Evolutionary conservation across 2,329 filamentous ascomycete species (phyloP).

Genomic region (Cyclaneusma minus): DNA sequence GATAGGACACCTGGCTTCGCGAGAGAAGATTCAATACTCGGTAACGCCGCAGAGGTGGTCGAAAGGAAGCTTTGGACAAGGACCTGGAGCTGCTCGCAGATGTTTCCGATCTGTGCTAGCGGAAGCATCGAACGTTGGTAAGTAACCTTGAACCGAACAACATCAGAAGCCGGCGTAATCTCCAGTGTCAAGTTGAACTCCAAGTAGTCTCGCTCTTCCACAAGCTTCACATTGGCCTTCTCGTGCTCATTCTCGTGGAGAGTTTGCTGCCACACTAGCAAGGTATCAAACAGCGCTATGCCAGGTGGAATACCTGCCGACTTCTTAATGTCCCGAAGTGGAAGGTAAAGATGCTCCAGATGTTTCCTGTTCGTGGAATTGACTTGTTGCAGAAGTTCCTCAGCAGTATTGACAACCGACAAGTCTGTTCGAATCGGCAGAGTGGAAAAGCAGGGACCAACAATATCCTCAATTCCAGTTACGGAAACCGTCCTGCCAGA

Average conservation of each 20-base stretch:
- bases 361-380: conserved; percentile 51
- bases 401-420: conserved; percentile 29
- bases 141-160: conserved; percentile 34
- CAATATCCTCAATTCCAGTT: conserved; percentile 50
- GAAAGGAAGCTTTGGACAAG: conserved; percentile 30
- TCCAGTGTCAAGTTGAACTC: conserved; percentile 68
- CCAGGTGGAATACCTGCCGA: conserved; percentile 36
- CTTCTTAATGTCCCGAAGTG: conserved; percentile 55
- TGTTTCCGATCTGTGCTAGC: conserved; percentile 31
- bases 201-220: conserved; percentile 50
- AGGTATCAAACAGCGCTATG: conserved; percentile 53
- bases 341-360: conserved; percentile 45
- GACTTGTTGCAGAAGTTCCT: conserved; percentile 46
- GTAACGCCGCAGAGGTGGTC: conserved; percentile 18
- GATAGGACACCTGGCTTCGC: conserved; percentile 10
- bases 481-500: conserved; percentile 69
- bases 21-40: conserved; percentile 5
- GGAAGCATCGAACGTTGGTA: conserved; percentile 39
- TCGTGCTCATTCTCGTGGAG: conserved; percentile 24
- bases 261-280: conserved; percentile 78
- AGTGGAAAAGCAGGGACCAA: conserved; percentile 69
- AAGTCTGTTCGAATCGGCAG: conserved; percentile 56
- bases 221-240: conserved; percentile 29
- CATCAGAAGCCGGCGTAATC: conserved; percentile 42
- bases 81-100: conserved; percentile 46